Evolutionary conservation across 2,329 filamentous ascomycete genomes (phyloP).

Genomic region (Cyphellophora attinorum): DNA sequence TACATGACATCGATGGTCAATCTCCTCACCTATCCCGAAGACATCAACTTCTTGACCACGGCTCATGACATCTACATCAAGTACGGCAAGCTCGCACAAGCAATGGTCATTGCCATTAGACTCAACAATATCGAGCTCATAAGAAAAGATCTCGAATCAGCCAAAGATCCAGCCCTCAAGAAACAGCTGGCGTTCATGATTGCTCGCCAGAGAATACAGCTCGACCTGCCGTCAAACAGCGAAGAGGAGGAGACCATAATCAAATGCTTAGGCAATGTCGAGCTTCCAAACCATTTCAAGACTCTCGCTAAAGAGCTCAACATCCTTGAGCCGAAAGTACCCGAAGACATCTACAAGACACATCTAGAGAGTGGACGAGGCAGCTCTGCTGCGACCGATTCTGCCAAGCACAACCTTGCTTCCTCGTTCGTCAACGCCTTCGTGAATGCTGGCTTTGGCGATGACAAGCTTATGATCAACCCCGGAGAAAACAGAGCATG

Average conservation of each 20-base stretch:
- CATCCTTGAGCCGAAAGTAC: conserved; percentile 90
- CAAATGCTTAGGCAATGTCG: conserved; percentile 80
- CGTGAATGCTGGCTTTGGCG: conserved; percentile 88
- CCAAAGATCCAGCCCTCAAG: conserved; percentile 71
- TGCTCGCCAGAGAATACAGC: conserved; percentile 71
- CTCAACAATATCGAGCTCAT: conserved; percentile 83
- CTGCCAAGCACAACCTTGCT: conserved; percentile 87
- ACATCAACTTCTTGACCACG: conserved; percentile 86
- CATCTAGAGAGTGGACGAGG: conserved; percentile 93
- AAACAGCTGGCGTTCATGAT: conserved; percentile 93
- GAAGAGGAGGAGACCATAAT: conserved; percentile 65
- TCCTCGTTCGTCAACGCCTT: conserved; percentile 96
- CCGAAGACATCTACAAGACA: conserved; percentile 98
- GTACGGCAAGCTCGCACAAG: conserved; percentile 87
- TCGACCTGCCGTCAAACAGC: conserved; percentile 55
- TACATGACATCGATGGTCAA: conserved; percentile 99
- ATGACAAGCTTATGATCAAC: conserved; percentile 96
- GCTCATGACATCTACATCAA: conserved; percentile 89
- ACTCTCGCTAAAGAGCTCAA: conserved; percentile 90
- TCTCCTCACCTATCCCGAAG: conserved; percentile 92
- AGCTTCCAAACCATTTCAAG: conserved; percentile 86
- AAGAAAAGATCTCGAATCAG: conserved; percentile 67
- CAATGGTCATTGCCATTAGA: conserved; percentile 86
- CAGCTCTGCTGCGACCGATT: conserved; percentile 88
- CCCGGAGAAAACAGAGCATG: conserved; percentile 82